phyloP scores from a whole-genome alignment of 2,329 filamentous ascomycete species.

The Sporothrix dimorphospora region DNA sequence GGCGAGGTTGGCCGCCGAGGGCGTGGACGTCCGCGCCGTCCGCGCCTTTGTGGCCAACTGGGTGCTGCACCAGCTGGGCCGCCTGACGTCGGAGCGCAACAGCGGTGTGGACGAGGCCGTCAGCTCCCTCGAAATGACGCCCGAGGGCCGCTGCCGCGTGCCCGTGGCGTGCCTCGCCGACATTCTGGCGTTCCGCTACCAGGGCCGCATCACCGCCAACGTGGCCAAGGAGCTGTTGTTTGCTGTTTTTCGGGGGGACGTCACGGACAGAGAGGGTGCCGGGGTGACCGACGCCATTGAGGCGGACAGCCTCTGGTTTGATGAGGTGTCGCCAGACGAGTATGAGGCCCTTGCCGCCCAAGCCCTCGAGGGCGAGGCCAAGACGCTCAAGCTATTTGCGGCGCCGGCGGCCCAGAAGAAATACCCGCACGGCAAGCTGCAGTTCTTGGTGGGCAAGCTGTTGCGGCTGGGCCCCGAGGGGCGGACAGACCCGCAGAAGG shows the following conservation, averaged over 20 bases:
- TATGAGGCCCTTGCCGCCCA: constrained; percentile 53
- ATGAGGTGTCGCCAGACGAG: constrained; percentile 52
- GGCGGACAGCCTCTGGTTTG: constrained; percentile 57
- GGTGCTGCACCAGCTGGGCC: constrained; percentile 77
- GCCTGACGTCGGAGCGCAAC: constrained; percentile 58
- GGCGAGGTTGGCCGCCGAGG: constrained; percentile 25
- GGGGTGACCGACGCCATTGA: constrained; percentile 50
- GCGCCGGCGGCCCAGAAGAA: neutral
- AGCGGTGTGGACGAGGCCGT: neutral
- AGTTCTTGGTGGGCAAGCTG: constrained; percentile 64
- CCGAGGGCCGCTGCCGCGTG: constrained; percentile 54
- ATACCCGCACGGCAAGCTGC: constrained; percentile 61
- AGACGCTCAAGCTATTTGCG: constrained; percentile 52
- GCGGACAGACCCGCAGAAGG: constrained; percentile 57
- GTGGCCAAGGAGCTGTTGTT: constrained; percentile 63
- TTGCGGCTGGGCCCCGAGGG: constrained; percentile 58
- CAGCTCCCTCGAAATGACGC: constrained; percentile 40
- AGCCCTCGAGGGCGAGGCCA: constrained; percentile 51
- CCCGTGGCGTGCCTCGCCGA: constrained; percentile 53
- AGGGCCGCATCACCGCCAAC: constrained; percentile 56
- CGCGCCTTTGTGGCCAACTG: constrained; percentile 60
- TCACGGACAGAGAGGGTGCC: constrained; percentile 37
- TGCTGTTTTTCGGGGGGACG: constrained; percentile 53
- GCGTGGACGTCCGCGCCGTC: no score
- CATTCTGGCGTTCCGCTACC: constrained; percentile 53